Evolutionary conservation across 164 flowering plant genomes (phyloP).

Genomic region (Tetrastigma voinierianum): DNA sequence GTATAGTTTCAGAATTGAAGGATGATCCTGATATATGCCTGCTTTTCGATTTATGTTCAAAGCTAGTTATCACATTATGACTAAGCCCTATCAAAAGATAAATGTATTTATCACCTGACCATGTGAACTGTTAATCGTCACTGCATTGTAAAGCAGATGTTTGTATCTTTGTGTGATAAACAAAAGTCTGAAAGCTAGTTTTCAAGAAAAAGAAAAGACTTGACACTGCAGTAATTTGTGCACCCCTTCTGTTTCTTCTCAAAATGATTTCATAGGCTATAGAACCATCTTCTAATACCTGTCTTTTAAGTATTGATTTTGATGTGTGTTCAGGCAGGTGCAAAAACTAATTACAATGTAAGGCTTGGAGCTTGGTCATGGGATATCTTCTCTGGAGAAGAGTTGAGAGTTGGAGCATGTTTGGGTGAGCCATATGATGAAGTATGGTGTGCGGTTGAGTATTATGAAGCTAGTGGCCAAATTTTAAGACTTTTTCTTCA

Average conservation of each 20-base stretch:
- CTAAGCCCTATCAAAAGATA: background rate
- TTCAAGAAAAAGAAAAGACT: too few relatives aligned
- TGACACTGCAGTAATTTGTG: background rate
- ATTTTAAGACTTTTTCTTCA: conserved; percentile 7
- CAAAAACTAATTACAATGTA: conserved; percentile 3
- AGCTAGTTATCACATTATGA: background rate
- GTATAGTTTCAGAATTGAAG: too few relatives aligned
- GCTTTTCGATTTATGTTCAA: background rate
- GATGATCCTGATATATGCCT: background rate
- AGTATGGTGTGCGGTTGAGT: conserved; percentile 18
- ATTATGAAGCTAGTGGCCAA: conserved; percentile 11
- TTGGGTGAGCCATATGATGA: conserved; percentile 19
- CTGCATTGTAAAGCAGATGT: background rate
- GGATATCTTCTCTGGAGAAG: conserved; percentile 15
- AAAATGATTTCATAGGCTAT: background rate
- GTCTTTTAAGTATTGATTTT: background rate
- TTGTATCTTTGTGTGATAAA: background rate
- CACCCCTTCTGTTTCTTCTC: background rate
- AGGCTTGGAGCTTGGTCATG: conserved; percentile 16
- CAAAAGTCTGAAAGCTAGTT: background rate
- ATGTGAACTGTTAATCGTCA: background rate
- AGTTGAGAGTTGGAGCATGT: conserved; percentile 12
- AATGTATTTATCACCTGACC: background rate
- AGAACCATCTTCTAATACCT: background rate
- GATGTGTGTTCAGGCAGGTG: conserved; percentile 8